Conservation (phyloP, 2,329 filamentous ascomycete genomes). For the Exophiala oligosperma region DNA sequence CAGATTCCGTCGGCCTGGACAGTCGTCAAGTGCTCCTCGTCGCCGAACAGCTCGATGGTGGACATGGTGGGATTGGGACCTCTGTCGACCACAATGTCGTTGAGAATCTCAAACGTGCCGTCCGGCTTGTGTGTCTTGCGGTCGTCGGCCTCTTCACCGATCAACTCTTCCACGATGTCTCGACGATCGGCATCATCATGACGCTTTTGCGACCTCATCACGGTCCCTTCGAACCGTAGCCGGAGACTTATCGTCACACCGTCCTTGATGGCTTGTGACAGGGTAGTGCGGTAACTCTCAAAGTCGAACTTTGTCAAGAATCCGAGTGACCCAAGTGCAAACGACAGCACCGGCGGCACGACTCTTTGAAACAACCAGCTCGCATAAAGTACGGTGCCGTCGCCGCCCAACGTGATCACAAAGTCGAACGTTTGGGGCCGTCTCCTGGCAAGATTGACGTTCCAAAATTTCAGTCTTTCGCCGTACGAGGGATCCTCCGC, state of each 20-base stretch:
- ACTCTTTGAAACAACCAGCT: slow-evolving; percentile 97
- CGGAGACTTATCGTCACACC: slow-evolving; percentile 87
- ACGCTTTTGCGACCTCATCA: slow-evolving; percentile 72
- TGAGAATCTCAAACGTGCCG: slow-evolving; percentile 84
- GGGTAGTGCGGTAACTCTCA: slow-evolving; percentile 66
- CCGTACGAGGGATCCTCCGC: slow-evolving; percentile 57
- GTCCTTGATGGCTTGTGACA: slow-evolving; percentile 71
- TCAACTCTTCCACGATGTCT: slow-evolving; percentile 84
- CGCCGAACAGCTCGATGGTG: slow-evolving; percentile 86
- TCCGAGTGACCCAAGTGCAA: slow-evolving; percentile 88
- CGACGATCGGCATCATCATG: slow-evolving; percentile 43
- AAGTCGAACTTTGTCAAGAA: slow-evolving; percentile 98
- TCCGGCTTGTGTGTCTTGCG: slow-evolving; percentile 83
- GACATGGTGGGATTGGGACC: slow-evolving; percentile 96
- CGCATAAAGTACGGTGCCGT: slow-evolving; percentile 92
- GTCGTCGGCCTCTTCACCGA: slow-evolving; percentile 82
- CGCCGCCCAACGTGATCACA: slow-evolving; percentile 84
- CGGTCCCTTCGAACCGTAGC: slow-evolving; percentile 85
- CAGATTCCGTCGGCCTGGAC: slow-evolving; percentile 91
- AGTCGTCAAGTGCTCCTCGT: slow-evolving; percentile 93
- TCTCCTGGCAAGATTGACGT: slow-evolving; percentile 71
- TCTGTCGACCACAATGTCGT: slow-evolving; percentile 94
- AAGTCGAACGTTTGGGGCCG: slow-evolving; percentile 91
- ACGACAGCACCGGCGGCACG: slow-evolving; percentile 89
- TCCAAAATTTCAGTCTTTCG: slow-evolving; percentile 77